phyloP scores from a whole-genome alignment of 805 yeast species.

The Starmera caribaea region DNA sequence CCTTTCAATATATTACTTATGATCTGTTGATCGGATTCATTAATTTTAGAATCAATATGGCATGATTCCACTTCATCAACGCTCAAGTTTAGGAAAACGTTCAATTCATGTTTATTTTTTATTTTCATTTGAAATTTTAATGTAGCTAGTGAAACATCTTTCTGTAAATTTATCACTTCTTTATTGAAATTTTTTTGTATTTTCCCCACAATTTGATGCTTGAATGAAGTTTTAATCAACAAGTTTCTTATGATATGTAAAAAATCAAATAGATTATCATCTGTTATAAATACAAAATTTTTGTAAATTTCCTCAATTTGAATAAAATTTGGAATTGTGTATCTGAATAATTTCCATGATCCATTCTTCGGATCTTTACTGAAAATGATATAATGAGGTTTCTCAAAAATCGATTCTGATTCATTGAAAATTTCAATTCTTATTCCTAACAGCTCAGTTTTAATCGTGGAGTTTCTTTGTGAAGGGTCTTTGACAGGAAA shows the following conservation, averaged over 20 bases:
- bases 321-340: conserved; percentile 24
- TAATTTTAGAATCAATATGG: conserved; percentile 10
- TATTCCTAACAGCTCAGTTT: conserved; percentile 24
- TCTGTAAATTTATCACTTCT: conserved; percentile 9
- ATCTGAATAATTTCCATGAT: conserved; percentile 25
- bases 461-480: conserved; percentile 10
- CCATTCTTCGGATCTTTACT: conserved; percentile 18
- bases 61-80: conserved; percentile 10
- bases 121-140: conserved; percentile 9
- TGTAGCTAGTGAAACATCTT: conserved; percentile 11
- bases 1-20: conserved; percentile 14
- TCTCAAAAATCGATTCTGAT: conserved; percentile 17
- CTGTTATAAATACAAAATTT: conserved; percentile 10
- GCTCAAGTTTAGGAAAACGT: conserved; percentile 8
- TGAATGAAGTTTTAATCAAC: conserved; percentile 9
- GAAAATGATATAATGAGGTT: conserved; percentile 26
- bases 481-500: conserved; percentile 29
- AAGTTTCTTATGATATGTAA: conserved; percentile 6
- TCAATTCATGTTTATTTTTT: conserved; percentile 2
- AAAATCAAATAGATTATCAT: conserved; percentile 7
- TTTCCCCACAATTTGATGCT: conserved; percentile 13
- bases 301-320: conserved; percentile 8
- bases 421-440: conserved; percentile 29
- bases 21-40: conserved; percentile 13
- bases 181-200: conserved; percentile 1